Evolutionary conservation across 352 stramenopile genomes (phyloP).

Genomic region (Pythium monospermum): DNA sequence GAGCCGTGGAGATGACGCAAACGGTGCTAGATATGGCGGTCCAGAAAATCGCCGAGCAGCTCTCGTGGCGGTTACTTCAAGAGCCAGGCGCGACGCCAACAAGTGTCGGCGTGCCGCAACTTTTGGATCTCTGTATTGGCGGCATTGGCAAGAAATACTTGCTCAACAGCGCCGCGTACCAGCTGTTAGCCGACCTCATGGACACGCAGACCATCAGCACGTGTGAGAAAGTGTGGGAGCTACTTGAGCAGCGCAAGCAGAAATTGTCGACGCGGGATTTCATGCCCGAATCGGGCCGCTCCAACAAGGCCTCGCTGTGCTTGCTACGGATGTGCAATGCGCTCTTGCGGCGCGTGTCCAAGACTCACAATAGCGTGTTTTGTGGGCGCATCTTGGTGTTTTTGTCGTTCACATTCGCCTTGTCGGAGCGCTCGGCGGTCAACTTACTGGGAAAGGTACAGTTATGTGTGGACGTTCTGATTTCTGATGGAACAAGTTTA

Average conservation of each 20-base stretch:
- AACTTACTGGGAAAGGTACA: slow-evolving; percentile 72
- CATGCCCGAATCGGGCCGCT: slow-evolving; percentile 51
- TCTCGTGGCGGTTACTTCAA: slow-evolving; percentile 76
- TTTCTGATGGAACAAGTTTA: too few relatives aligned
- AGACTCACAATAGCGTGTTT: slow-evolving; percentile 89
- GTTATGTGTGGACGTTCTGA: too few relatives aligned
- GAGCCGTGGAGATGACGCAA: slow-evolving; percentile 41
- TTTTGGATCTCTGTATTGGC: slow-evolving; percentile 79
- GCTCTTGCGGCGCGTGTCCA: slow-evolving; percentile 76
- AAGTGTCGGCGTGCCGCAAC: slow-evolving; percentile 54
- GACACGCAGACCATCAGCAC: slow-evolving; percentile 81
- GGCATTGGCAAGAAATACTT: slow-evolving; percentile 63
- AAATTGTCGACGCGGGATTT: slow-evolving; percentile 69
- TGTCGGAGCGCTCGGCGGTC: slow-evolving; percentile 81
- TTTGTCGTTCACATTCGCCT: slow-evolving; percentile 79
- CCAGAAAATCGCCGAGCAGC: slow-evolving; percentile 70
- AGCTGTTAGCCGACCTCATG: slow-evolving; percentile 84
- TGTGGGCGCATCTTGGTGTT: slow-evolving; percentile 85
- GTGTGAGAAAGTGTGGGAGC: slow-evolving; percentile 82
- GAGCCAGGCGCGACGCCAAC: slow-evolving; percentile 43
- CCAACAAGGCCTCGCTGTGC: slow-evolving; percentile 77
- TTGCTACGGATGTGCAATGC: slow-evolving; percentile 82
- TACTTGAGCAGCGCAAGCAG: slow-evolving; percentile 73
- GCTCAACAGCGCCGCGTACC: slow-evolving; percentile 73
- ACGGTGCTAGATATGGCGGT: slow-evolving; percentile 71